Evolutionary conservation across 352 stramenopile species (phyloP).

Genomic region (Phytopythium oedochilum): DNA sequence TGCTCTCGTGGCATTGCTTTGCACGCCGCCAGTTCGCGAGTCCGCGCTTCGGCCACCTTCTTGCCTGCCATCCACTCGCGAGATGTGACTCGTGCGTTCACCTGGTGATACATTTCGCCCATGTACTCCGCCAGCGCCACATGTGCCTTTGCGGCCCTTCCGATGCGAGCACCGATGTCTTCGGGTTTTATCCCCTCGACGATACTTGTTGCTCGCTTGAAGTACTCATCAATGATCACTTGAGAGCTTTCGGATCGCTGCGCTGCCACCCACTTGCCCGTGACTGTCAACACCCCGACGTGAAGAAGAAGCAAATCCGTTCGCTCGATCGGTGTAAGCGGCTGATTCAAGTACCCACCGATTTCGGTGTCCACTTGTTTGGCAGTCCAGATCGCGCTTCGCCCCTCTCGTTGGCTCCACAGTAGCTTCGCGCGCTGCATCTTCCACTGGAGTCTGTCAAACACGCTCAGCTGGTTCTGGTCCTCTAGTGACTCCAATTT

Average conservation of each 20-base stretch:
- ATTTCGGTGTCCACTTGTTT: constrained; percentile 54
- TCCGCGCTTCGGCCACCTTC: constrained; percentile 58
- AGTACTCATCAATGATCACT: constrained; percentile 91
- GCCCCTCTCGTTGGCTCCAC: constrained; percentile 67
- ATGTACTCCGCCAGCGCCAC: constrained; percentile 89
- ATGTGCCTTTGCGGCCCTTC: constrained; percentile 67
- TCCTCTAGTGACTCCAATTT: constrained; percentile 57
- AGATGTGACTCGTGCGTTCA: constrained; percentile 79
- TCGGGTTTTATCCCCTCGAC: constrained; percentile 37
- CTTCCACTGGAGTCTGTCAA: constrained; percentile 53
- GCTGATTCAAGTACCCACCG: constrained; percentile 17
- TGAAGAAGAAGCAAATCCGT: constrained; percentile 47
- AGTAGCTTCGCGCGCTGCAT: constrained; percentile 77
- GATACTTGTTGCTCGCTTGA: constrained; percentile 77
- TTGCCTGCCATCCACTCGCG: constrained; percentile 88
- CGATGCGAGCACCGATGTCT: constrained; percentile 28
- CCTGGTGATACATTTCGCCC: constrained; percentile 90
- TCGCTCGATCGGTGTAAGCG: constrained; percentile 5
- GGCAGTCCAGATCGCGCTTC: constrained; percentile 69
- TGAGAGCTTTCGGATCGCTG: constrained; percentile 90
- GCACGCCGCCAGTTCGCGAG: constrained; percentile 57
- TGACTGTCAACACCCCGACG: constrained; percentile 64
- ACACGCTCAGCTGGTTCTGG: constrained; percentile 20
- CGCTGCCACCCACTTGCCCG: constrained; percentile 91
- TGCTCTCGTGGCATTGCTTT: constrained; percentile 51